Base-by-base conservation (phyloP, 257 asterid genomes). In the Gynochthodes officinalis region DNA sequence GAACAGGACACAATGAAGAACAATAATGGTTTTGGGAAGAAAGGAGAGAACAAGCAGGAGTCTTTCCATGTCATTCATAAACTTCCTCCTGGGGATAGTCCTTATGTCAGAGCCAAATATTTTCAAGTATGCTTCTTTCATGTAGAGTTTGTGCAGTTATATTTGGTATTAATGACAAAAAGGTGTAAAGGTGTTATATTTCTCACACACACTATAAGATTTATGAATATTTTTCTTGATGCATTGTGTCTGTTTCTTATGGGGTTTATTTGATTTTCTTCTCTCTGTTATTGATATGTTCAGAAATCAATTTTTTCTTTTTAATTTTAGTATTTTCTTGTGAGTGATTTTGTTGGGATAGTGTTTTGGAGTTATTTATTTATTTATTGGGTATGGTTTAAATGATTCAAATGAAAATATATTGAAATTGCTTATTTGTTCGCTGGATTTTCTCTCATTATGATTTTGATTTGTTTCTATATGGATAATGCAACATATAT, bases 51-150 rank as follows among this genome's bases (percentile, higher is more conserved):
- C 42, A 48, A 73, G 69, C 78, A 79, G 60, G 88, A 60, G 46
- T 57, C 85, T 39, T 83, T 75, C 75, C 86, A 82, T 75, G 85
- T 73, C 10, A 35, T 78, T 60, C 92, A 87, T 62, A 92, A 92
- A 70, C 88, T 92, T 75, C 98, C 98, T 58, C 76, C 89, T 69
- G 98, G 98, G 54, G 96, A 92, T 57, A 87, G 91, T 70, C 97
- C 96, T 50, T 92, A 92, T 80, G 98, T 89, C 77, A 79, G 88
- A 82, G 98, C 97, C 81, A 92, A 92, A 76, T 76, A 84, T 80
- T 82, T 70, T 73, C 98, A 92, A 75, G 98, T 86, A 79, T 74
- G 76, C 54, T 44, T 14, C 18, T n/a, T 16, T 50, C 25, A 50
- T 50, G 23, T 50, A 1, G 57, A 50, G 4, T 21, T 4, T 48